Base-by-base conservation (phyloP, 2,329 filamentous ascomycete genomes). In the Claviceps pazoutovae region DNA sequence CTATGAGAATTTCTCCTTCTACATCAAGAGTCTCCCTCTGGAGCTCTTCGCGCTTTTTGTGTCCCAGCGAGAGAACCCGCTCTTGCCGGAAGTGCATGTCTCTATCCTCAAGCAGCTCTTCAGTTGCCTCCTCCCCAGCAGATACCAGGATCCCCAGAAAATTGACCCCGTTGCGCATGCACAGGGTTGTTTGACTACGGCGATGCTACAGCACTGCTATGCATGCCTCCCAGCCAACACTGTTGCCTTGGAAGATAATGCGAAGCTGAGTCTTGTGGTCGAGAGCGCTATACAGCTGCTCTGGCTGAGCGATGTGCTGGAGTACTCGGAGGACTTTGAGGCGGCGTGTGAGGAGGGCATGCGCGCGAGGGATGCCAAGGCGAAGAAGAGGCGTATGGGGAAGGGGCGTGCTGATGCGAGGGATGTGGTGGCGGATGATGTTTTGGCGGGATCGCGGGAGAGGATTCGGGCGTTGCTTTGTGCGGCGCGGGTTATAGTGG, bases 261-360 rank as follows among this genome's bases (percentile, higher is more conserved):
- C 83, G 30, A 86, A 85, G 62, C 72, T 90, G 39, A 82, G 83
- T 2, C 66, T 90, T 9, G 64, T 86, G 34, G 68, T 88, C 0
- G 87, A 91, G 66, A 73, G 73, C 2, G 65, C 88, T 48, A 60
- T 87, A 34, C 73, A 81, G 46, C 67, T 82, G 6, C 64, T 77
- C 3, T 75, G 71, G 66, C 52, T 53, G 2, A 59, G 62, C 26
- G 65, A 66, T 13, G 57, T 60, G 19, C 56, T 71, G 13, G 53
- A 54, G 1, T 71, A 72, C 56, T 66, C 65, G 34, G 54, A 61
- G 0, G 55, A 56, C 4, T 61, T 80, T 16, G 62, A 61, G 16
- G 55, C 56, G 5, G 73, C 73, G 0, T 69, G 72, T 13, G 65
- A 68, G 53, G 67, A 59, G 50, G 78, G 78, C 2, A 71, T 80